Evolutionary conservation across 805 yeast genomes (phyloP), one percentile per base, ranked within the genome.

Genomic region (Sugiyamaella smithiae): DNA sequence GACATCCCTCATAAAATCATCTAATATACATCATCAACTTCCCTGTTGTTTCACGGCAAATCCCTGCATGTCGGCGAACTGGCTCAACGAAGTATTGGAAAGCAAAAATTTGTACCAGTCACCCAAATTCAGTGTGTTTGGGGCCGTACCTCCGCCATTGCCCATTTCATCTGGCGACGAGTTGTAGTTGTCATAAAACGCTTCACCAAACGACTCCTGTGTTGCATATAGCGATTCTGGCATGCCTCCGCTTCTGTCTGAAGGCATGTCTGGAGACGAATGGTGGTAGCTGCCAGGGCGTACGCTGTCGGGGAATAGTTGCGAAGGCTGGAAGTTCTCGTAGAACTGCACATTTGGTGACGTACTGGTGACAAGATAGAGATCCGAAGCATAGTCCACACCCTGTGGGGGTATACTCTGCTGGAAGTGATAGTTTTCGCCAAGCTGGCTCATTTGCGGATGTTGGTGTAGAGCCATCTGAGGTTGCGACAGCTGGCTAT

Each of bases 321-420:
- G 82, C 12, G 80, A 71, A 14, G 82, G 82, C 59, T 78, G 79
- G 63, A 78, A 78, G 53, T 75, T 75, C 45, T 75, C 79, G 47
- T 71, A 67, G 57, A 75, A 74, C 11, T 54, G 43, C 43, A 59
- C 58, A 7, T 51, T 41, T 7, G 60, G 61, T 6, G 65, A 54
- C 11, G 67, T 52, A 35, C 57, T 59, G 12, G 68, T 64, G 20
- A 65, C 65, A 28, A 66, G 51, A 45, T 50, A 60, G 32, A 65
- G 55, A 22, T 65, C 68, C 2, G 67, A 63, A 12, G 43, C 33
- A 25, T 23, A 11, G 22, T 40, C 43, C 28, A 40, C 22, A 5
- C 43, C 43, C 20, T 40, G 28, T 4, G 5, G 49, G 36, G 17
- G 33, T 8, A 26, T 14, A 4, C 22, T 12, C 5, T 20, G 40